These are phyloP conservation scores for Trichoderma breve DNA, from an alignment of 2,329 filamentous ascomycete species.

Conservation along the genomic window DNA sequence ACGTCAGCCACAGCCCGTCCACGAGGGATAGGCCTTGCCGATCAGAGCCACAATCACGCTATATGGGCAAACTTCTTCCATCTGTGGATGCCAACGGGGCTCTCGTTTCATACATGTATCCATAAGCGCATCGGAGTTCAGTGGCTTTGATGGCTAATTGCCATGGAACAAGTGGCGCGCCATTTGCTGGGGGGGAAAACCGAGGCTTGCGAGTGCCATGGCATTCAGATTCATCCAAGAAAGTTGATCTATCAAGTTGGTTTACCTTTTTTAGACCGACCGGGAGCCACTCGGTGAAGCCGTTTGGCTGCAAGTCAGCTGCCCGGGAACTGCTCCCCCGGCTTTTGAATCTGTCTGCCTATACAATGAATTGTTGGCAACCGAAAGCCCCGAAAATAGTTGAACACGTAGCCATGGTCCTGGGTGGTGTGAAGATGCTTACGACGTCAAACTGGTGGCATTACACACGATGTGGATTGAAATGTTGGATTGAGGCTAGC, in stretches of 20 bases:
- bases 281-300: constrained; percentile 7
- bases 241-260: not conserved
- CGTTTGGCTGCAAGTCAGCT: not conserved
- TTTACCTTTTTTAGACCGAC: not conserved
- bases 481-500: constrained; percentile 9
- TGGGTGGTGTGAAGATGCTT: constrained; percentile 18
- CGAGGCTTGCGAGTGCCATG: not conserved
- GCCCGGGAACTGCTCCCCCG: not conserved
- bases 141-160: constrained; percentile 14
- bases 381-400: not conserved
- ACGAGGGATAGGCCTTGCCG: constrained; percentile 2
- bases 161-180: constrained; percentile 6
- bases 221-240: not conserved
- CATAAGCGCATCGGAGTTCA: constrained; percentile 9
- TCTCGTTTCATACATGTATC: constrained; percentile 1
- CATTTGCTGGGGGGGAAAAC: not conserved
- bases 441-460: constrained; percentile 14
- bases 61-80: not conserved
- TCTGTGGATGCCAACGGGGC: not conserved
- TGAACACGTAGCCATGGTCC: constrained; percentile 2
- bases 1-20: not conserved
- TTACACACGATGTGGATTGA: not conserved
- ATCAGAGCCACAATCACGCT: constrained; percentile 19
- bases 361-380: not conserved
- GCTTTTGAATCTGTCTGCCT: not conserved